These are phyloP conservation scores for Amniculicola lignicola DNA, from an alignment of 495 filamentous ascomycete genomes.

Conservation along the genomic window DNA sequence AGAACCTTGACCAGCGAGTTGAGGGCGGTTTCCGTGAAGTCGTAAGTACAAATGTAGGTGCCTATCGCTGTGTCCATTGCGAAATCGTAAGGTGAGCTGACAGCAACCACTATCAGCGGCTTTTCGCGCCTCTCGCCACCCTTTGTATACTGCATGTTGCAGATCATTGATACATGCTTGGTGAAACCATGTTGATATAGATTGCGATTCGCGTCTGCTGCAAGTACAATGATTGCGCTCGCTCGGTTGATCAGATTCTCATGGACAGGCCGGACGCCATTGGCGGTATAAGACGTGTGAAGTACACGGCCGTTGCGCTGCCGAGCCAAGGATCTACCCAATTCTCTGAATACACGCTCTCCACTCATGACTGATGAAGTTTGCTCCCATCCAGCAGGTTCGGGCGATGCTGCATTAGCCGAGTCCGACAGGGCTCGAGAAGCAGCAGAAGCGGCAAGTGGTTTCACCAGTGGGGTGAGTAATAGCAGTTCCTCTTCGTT, in stretches of 20 bases:
- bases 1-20: conserved; percentile 75
- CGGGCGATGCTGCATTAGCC: conserved; percentile 40
- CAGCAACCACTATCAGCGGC: conserved; percentile 77
- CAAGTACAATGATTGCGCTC: conserved; percentile 79
- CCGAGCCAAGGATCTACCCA: conserved; percentile 75
- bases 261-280: conserved; percentile 82
- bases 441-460: conserved; percentile 77
- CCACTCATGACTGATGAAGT: conserved; percentile 73
- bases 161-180: conserved; percentile 92
- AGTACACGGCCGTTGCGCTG: conserved; percentile 77
- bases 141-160: conserved; percentile 62
- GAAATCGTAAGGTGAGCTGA: conserved; percentile 91
- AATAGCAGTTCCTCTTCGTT: conserved; percentile 80
- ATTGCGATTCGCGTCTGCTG: conserved; percentile 86
- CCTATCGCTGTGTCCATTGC: conserved; percentile 84
- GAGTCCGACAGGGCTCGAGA: conserved; percentile 52
- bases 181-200: conserved; percentile 87
- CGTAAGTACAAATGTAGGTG: conserved; percentile 89
- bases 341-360: conserved; percentile 80
- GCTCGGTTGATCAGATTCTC: conserved; percentile 86
- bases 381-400: conserved; percentile 60
- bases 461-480: conserved; percentile 80
- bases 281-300: conserved; percentile 88
- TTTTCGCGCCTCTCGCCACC: conserved; percentile 58
- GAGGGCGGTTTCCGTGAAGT: conserved; percentile 88